A percentile compares a stretch with the other conserved stretches of the same genome.
Evolutionary conservation across 2,329 filamentous ascomycete species (phyloP).

Genomic region (Clonostachys rosea): DNA sequence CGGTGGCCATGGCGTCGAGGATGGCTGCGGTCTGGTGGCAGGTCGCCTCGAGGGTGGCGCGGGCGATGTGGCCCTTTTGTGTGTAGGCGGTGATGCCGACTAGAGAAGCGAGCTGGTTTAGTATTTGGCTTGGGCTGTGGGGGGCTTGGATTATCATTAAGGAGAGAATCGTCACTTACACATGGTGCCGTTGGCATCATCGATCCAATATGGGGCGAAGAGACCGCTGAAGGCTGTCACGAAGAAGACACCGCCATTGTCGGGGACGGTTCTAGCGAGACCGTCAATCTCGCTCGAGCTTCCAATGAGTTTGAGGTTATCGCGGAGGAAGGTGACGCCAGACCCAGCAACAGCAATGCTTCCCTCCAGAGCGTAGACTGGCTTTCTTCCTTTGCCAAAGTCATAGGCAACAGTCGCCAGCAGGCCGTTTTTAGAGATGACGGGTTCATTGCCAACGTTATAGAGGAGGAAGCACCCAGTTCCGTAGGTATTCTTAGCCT

Average conservation of each 20-base stretch:
- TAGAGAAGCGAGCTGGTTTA: slow-evolving; percentile 13
- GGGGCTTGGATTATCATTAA: too few species aligned
- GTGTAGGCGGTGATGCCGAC: slow-evolving; percentile 76
- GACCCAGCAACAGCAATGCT: slow-evolving; percentile 75
- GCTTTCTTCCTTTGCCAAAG: slow-evolving; percentile 59
- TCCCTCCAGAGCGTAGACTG: slow-evolving; percentile 72
- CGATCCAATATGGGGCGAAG: slow-evolving; percentile 82
- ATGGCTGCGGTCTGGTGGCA: slow-evolving; percentile 84
- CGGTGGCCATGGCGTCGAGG: slow-evolving; percentile 75
- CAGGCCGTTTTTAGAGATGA: slow-evolving; percentile 73
- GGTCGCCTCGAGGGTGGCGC: slow-evolving; percentile 75
- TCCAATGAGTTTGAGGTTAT: slow-evolving; percentile 53
- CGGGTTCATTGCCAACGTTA: slow-evolving; percentile 75
- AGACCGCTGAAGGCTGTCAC: slow-evolving; percentile 79
- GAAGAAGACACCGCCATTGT: slow-evolving; percentile 73
- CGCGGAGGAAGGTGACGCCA: slow-evolving; percentile 64
- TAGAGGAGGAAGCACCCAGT: slow-evolving; percentile 83
- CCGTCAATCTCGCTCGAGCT: slow-evolving; percentile 37
- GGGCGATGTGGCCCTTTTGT: slow-evolving; percentile 70
- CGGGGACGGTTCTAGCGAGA: slow-evolving; percentile 43
- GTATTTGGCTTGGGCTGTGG: too few species aligned
- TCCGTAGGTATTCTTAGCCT: slow-evolving; percentile 82
- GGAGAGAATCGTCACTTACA: slow-evolving; percentile 38
- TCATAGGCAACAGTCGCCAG: slow-evolving; percentile 75
- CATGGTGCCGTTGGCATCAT: slow-evolving; percentile 75